These are phyloP conservation scores for Alectoria sarmentosa DNA, from an alignment of 495 filamentous ascomycete genomes.

Conservation along the genomic window DNA sequence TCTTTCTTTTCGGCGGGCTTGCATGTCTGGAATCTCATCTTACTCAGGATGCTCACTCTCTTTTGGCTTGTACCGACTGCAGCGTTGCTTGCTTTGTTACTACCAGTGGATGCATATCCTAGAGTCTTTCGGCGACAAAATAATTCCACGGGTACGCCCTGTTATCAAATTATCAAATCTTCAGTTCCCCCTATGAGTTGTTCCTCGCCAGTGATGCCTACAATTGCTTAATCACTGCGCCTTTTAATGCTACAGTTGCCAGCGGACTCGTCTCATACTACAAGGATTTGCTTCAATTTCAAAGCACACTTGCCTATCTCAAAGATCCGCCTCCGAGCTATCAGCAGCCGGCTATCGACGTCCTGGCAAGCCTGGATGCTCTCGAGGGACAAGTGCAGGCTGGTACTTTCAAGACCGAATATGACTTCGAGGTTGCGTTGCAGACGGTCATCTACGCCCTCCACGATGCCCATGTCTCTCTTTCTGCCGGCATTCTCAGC, in stretches of 20 bases:
- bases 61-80: neutral
- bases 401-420: slow-evolving; percentile 40
- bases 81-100: neutral
- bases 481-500: slow-evolving; percentile 36
- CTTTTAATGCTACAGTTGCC: slow-evolving; percentile 47
- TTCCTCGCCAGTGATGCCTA: slow-evolving; percentile 39
- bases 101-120: slow-evolving; percentile 1
- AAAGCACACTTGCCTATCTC: slow-evolving; percentile 48
- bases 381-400: slow-evolving; percentile 38
- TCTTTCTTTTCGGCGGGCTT: neutral
- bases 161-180: slow-evolving; percentile 20
- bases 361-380: slow-evolving; percentile 38
- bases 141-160: slow-evolving; percentile 13
- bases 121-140: slow-evolving; percentile 7
- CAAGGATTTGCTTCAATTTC: slow-evolving; percentile 50
- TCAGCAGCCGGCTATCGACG: slow-evolving; percentile 46
- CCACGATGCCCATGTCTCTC: slow-evolving; percentile 42
- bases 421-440: slow-evolving; percentile 45
- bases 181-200: slow-evolving; percentile 14
- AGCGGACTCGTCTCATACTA: slow-evolving; percentile 46
- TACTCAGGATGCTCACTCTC: neutral
- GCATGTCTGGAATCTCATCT: neutral
- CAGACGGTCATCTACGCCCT: slow-evolving; percentile 35
- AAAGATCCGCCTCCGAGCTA: slow-evolving; percentile 50
- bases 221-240: slow-evolving; percentile 49